These are phyloP conservation scores for Exophiala phaeomuriformis DNA, from an alignment of 2,329 filamentous ascomycete genomes.

Conservation along the genomic window DNA sequence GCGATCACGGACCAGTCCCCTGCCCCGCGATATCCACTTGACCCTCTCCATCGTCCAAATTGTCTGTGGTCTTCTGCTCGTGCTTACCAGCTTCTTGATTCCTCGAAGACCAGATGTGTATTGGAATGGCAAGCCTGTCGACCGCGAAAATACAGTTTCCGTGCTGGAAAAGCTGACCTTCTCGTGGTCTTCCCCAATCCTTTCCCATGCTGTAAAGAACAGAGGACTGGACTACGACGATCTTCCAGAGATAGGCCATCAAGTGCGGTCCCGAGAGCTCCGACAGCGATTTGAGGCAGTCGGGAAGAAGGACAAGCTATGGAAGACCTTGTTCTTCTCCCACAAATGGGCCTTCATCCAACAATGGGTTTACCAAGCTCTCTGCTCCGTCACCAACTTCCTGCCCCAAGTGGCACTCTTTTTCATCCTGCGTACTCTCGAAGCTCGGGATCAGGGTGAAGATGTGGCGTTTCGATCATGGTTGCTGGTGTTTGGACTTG, in stretches of 20 bases:
- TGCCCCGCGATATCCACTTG: slow-evolving; percentile 19
- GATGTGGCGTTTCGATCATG: slow-evolving; percentile 50
- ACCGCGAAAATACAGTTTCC: slow-evolving; percentile 55
- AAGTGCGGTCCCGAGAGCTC: slow-evolving; percentile 45
- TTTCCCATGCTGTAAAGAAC: slow-evolving; percentile 51
- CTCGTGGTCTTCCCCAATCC: slow-evolving; percentile 53
- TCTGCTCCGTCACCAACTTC: slow-evolving; percentile 55
- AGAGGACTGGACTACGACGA: slow-evolving; percentile 56
- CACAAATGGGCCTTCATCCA: slow-evolving; percentile 51
- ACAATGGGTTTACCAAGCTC: slow-evolving; percentile 53
- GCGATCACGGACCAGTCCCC: slow-evolving; percentile 10
- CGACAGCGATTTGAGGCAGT: slow-evolving; percentile 43
- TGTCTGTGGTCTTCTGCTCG: slow-evolving; percentile 37
- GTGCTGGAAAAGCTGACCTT: slow-evolving; percentile 58
- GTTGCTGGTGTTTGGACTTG: slow-evolving; percentile 61
- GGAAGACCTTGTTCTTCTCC: slow-evolving; percentile 53
- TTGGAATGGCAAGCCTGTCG: slow-evolving; percentile 52
- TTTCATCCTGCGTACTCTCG: slow-evolving; percentile 58
- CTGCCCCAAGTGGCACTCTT: slow-evolving; percentile 63
- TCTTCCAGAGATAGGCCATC: slow-evolving; percentile 54
- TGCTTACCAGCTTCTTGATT: slow-evolving; percentile 48
- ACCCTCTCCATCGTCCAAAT: slow-evolving; percentile 26
- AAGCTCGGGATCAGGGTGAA: slow-evolving; percentile 45
- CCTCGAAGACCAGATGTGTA: slow-evolving; percentile 63
- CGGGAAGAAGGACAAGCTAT: slow-evolving; percentile 42